Evolutionary conservation across 345 rosid genomes (phyloP), one percentile per base, ranked within the genome.

Genomic region (Linum lewisii): DNA sequence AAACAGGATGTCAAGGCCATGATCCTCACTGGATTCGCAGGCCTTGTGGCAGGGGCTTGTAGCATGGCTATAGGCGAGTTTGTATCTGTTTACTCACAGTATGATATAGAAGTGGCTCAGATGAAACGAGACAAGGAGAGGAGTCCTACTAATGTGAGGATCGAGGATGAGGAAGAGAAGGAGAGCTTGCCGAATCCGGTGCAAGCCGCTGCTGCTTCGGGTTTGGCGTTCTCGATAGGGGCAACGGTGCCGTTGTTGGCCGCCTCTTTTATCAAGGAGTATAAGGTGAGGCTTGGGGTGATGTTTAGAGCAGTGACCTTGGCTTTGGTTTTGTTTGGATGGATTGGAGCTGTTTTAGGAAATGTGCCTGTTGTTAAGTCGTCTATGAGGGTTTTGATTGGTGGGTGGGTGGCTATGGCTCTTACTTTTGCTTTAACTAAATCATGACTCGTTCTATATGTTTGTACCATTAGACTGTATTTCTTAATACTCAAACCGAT

Each of bases 11-110:
- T 77, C 15, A 86, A 78, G 66, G 70, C 85, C 65, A 82, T 88
- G 94, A 60, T 79, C 53, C 74, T 88, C 3, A 78, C 77, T 1
- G 96, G 96, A 22, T 77, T 88, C 25, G 94, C 96, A 0, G 94
- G 96, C 3, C 67, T 88, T 34, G 65, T 88, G 0, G 94, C 85
- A 0, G 94, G 91, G 13, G 94, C 94, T 5, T 82, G 86, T 23
- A 82, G 94, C 72, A 88, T 88, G 96, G 96, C 88, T 13, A 84
- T 86, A 1, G 96, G 96, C 52, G 94, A 88, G 78, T 81, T 82
- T 25, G 94, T 88, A 18, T 88, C 96, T 2, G 96, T 85, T 15
- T 84, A 80, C 69, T 73, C 94, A 2, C 94, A 88, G 49, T 74
- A 75, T 7, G 94, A 88, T 67, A 75, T 78, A 14, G 88, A 85